Base-by-base conservation (phyloP, 495 filamentous ascomycete genomes). In the Penicillium psychrofluorescens region DNA sequence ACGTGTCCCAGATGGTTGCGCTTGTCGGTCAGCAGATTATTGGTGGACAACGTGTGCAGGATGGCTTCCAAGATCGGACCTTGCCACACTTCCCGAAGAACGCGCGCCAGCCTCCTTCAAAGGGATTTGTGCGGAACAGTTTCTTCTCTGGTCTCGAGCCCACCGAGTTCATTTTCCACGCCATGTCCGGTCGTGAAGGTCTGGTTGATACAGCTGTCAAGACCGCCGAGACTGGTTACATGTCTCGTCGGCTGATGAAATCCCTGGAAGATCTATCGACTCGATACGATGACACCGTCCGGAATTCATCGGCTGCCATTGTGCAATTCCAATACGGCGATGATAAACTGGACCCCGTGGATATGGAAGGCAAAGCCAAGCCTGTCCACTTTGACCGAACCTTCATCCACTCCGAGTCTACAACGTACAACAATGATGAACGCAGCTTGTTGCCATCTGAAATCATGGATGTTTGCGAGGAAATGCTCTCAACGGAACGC, bases 141-240 rank as follows among this genome's bases (percentile, higher is more conserved):
- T 98, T 98, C 74, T 98, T 92, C 67, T 86, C 85, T 0, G 92
- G 94, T n/a, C 68, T 98, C 4, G 71, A 77, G 8, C 90, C 94
- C 3, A 86, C 82, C 0, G 92, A 98, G 58, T 96, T 98, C 67
- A 79, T 96, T 47, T 97, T 98, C 71, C 92, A 98, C 75, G 92
- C 92, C 47, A 95, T 97, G 70, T 92, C 88, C 35, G 92, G 92
- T 59, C 86, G 92, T 81, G 92, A 95, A 80, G 92, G 92, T 78
- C 71, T 98, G 49, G 90, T 98, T 53, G 92, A 98, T 79, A 98
- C 92, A n/a, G 92, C 92, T 29, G 92, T 98, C 67, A 98, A 98
- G 71, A 98, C 92, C 11, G 92, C 92, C 27, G 92, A 98, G 64
- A 98, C 92, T 6, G 92, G 92, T 42, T 98, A 98, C 69, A 98